Percentiles rank a stretch among this genome's conserved stretches.
Evolutionary conservation across 2,329 filamentous ascomycete genomes (phyloP).

Genomic region (Penicillium brevicompactum): DNA sequence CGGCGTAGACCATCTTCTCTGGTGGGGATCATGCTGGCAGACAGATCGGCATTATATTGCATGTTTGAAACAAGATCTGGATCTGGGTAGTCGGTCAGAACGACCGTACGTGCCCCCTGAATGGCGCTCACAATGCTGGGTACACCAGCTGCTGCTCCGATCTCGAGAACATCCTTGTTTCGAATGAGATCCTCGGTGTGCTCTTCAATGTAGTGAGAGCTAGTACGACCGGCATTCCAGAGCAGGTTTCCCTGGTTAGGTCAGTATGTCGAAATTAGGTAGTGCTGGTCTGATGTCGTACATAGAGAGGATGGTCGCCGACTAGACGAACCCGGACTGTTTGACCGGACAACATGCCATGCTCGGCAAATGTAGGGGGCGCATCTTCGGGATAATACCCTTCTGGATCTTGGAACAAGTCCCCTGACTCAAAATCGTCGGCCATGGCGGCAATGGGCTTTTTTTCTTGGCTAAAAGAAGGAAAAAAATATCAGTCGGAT

Average conservation of each 20-base stretch:
- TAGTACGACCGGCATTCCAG: conserved; percentile 84
- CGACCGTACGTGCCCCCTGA: conserved; percentile 67
- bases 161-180: conserved; percentile 75
- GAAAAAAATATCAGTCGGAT: conserved; percentile 14
- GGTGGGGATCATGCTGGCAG: conserved; percentile 46
- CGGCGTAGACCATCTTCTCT: conserved; percentile 32
- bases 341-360: conserved; percentile 68
- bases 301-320: conserved; percentile 84
- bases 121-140: conserved; percentile 77
- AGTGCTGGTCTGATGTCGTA: conserved; percentile 41
- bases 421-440: conserved; percentile 41
- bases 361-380: conserved; percentile 70
- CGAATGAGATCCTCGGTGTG: conserved; percentile 62
- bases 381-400: conserved; percentile 79
- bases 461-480: background rate
- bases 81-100: conserved; percentile 90
- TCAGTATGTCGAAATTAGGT: background rate
- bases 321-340: conserved; percentile 74
- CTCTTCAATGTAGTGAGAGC: conserved; percentile 76
- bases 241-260: conserved; percentile 70
- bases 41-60: conserved; percentile 69
- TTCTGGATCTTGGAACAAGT: conserved; percentile 77
- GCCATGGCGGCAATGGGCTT: conserved; percentile 23
- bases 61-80: conserved; percentile 79
- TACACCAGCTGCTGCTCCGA: conserved; percentile 85